Evolutionary conservation across 2,329 filamentous ascomycete genomes (phyloP), one percentile per base, ranked within the genome.

Genomic region (Phoma sp.): DNA sequence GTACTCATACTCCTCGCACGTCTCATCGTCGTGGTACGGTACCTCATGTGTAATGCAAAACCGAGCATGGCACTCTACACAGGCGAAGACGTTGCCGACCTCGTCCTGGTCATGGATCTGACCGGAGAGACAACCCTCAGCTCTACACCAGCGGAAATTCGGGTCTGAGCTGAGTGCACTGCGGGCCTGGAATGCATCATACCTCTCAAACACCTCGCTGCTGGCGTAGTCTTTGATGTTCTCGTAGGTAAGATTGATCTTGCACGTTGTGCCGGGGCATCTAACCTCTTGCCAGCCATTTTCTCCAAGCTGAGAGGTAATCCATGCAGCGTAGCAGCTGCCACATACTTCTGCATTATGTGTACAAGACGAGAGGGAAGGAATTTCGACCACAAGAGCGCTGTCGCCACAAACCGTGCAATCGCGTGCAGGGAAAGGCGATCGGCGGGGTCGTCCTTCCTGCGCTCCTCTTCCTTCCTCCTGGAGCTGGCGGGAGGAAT

Each of bases 71-170:
- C 77, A 79, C 2, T 53, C 56, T 2, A 52, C 61, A 40, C 77
- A 79, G 7, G 62, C 64, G 64, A 79, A 78, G 15, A 81, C 81
- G 2, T 82, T 79, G 9, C 79, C 75, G 2, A 69, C 69, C 3
- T 62, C 56, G 14, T 78, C 78, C 3, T 67, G 74, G 25, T 84
- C 79, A 42, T 86, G 83, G 10, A 84, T 74, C 53, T 86, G 83
- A 0, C 84, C 83, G 1, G 76, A 80, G 3, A 69, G 72, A 60
- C 85, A 87, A 1, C 71, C 74, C 0, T 79, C 66, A 6, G 58
- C 59, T 5, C 82, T 77, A 59, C 84, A 87, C 79, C 81, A 84
- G n/a, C 79, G 68, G 63, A 85, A 86, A 43, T 80, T 78, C 0
- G 76, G 70, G 3, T 79, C 68, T 38, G 73, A 64, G 11, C 73